A percentile compares a stretch with the other conserved stretches of the same genome.
phyloP scores from a whole-genome alignment of 176 grass and related monocot species.

The Phoenix dactylifera region DNA sequence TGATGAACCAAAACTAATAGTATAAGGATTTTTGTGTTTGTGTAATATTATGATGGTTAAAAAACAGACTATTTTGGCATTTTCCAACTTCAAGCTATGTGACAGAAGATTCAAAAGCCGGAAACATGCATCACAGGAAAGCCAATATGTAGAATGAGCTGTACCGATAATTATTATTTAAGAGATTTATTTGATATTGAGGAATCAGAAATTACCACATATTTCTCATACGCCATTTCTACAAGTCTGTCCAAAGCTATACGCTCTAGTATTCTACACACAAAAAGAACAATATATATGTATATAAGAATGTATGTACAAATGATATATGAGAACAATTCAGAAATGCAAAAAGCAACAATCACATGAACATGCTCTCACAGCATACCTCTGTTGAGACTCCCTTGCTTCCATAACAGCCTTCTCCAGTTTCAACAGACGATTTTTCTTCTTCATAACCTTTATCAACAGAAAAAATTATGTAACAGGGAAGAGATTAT shows the following conservation, averaged over 20 bases:
- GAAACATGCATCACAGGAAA: no score
- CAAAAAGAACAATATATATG: background rate
- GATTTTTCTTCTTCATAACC: slow-evolving; percentile 49
- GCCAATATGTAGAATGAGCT: no score
- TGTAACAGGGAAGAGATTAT: no score
- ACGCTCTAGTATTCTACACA: slow-evolving; percentile 43
- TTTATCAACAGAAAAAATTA: slow-evolving; percentile 24
- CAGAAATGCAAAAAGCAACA: background rate
- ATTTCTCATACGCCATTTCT: slow-evolving; percentile 49
- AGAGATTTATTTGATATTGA: slow-evolving; percentile 19
- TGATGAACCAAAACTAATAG: no score
- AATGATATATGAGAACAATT: slow-evolving; percentile 14
- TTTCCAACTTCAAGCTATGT: no score
- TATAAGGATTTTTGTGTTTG: no score
- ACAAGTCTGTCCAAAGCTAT: slow-evolving; percentile 53
- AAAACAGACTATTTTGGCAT: no score
- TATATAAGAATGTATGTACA: background rate
- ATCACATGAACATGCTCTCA: background rate
- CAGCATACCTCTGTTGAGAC: slow-evolving; percentile 41
- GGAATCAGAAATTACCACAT: slow-evolving; percentile 46
- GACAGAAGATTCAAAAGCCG: no score
- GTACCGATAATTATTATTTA: background rate
- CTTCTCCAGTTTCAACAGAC: slow-evolving; percentile 42
- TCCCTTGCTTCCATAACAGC: slow-evolving; percentile 35
- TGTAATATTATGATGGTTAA: no score